Evolutionary conservation across 2,329 filamentous ascomycete species (phyloP).

Genomic region (Monilinia aucupariae): DNA sequence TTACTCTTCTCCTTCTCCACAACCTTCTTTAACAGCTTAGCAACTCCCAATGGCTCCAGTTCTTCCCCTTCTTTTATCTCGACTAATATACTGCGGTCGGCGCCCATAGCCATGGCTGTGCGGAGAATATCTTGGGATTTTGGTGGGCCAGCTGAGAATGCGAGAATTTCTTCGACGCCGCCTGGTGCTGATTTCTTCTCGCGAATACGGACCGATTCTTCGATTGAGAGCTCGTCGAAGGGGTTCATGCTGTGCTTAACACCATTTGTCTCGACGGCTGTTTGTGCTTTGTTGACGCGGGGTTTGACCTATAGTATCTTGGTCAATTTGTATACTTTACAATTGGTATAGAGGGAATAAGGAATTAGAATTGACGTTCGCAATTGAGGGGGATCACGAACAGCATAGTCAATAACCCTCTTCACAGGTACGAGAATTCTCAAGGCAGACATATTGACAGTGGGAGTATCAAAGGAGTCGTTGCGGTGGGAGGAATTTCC

Average conservation of each 20-base stretch:
- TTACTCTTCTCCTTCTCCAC: slow-evolving; percentile 83
- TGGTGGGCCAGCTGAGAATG: slow-evolving; percentile 78
- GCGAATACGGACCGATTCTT: slow-evolving; percentile 91
- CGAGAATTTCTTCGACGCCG: slow-evolving; percentile 86
- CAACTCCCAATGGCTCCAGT: slow-evolving; percentile 84
- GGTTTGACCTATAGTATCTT: slow-evolving; percentile 52
- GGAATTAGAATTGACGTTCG: not conserved
- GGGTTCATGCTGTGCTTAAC: slow-evolving; percentile 99
- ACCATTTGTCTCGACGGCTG: slow-evolving; percentile 82
- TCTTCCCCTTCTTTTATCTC: slow-evolving; percentile 70
- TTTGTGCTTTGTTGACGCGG: slow-evolving; percentile 66
- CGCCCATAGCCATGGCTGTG: slow-evolving; percentile 98
- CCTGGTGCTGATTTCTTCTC: slow-evolving; percentile 70
- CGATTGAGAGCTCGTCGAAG: slow-evolving; percentile 96
- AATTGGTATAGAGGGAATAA: not conserved
- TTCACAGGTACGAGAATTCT: slow-evolving; percentile 77
- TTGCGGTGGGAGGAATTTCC: slow-evolving; percentile 1
- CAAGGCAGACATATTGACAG: slow-evolving; percentile 53
- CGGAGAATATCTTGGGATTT: slow-evolving; percentile 86
- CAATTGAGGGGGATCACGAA: slow-evolving; percentile 34
- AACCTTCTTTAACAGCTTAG: slow-evolving; percentile 77
- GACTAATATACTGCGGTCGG: slow-evolving; percentile 85
- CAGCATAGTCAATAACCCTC: slow-evolving; percentile 82
- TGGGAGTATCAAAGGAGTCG: not conserved
- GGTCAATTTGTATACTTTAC: not conserved